phyloP scores from a whole-genome alignment of 2,329 filamentous ascomycete species.

The Emydomyces testavorans region DNA sequence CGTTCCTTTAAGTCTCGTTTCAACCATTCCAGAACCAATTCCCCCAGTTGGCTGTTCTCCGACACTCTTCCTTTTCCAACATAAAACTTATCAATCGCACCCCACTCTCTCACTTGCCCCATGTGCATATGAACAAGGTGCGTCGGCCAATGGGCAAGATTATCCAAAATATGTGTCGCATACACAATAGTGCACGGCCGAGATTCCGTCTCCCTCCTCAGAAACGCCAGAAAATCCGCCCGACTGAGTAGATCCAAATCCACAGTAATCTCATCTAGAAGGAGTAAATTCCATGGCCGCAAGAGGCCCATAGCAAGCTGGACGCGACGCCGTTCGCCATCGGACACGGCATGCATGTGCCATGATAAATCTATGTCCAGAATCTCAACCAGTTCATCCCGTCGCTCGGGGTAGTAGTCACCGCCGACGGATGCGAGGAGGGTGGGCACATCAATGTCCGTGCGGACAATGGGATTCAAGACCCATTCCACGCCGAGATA shows the following conservation, averaged over 20 bases:
- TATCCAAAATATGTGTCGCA: slow-evolving; percentile 93
- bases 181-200: slow-evolving; percentile 88
- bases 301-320: slow-evolving; percentile 94
- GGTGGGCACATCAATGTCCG: slow-evolving; percentile 82
- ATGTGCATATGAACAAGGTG: slow-evolving; percentile 94
- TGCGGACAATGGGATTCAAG: slow-evolving; percentile 88
- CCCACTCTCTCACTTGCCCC: slow-evolving; percentile 79
- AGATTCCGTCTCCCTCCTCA: slow-evolving; percentile 74
- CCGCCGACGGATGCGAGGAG: slow-evolving; percentile 79
- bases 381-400: slow-evolving; percentile 76
- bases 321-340: slow-evolving; percentile 81
- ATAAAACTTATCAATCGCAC: slow-evolving; percentile 58
- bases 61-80: slow-evolving; percentile 40
- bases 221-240: slow-evolving; percentile 71
- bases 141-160: slow-evolving; percentile 86
- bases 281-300: slow-evolving; percentile 77
- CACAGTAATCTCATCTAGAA: slow-evolving; percentile 94
- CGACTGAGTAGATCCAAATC: slow-evolving; percentile 82
- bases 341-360: slow-evolving; percentile 92
- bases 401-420: slow-evolving; percentile 64
- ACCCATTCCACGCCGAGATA: slow-evolving; percentile 98
- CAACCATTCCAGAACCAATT: slow-evolving; percentile 81
- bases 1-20: slow-evolving; percentile 65
- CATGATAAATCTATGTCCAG: slow-evolving; percentile 84
- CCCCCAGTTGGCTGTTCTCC: slow-evolving; percentile 75